phyloP scores from a whole-genome alignment of 73 alveolate genomes.

The Tetrahymena thermophila region DNA sequence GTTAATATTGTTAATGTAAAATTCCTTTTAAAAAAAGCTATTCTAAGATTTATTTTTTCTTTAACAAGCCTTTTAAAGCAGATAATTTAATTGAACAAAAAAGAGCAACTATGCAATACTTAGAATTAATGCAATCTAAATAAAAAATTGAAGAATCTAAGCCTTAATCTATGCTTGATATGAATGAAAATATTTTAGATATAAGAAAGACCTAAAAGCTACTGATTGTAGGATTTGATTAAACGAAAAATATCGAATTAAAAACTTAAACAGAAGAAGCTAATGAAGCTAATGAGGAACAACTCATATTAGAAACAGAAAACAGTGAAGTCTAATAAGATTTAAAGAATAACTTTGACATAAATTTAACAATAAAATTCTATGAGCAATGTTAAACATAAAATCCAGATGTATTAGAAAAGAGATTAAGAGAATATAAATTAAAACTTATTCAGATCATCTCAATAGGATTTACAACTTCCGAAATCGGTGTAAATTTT shows the following conservation, averaged over 20 bases:
- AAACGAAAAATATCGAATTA: not conserved
- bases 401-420: not conserved
- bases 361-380: not conserved
- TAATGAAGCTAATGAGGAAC: not conserved
- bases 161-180: not conserved
- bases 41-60: not conserved
- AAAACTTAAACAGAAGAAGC: not conserved
- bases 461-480: not conserved
- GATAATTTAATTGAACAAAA: not conserved
- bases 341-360: not conserved
- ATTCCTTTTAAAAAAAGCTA: not conserved
- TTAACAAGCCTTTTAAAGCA: not conserved
- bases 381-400: not conserved
- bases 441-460: not conserved
- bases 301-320: not conserved
- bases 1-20: not conserved
- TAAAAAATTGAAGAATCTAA: not conserved
- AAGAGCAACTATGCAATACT: not conserved
- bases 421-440: not conserved
- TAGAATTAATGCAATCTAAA: not conserved
- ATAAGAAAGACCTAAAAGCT: not conserved
- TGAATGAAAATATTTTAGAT: not conserved
- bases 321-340: not conserved
- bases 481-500: not conserved
- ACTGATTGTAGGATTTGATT: not conserved